Percentiles rank a stretch among this genome's conserved stretches.
These are phyloP conservation scores for Penicillium glabrum DNA, from an alignment of 2,329 filamentous ascomycete species.

Conservation along the genomic window DNA sequence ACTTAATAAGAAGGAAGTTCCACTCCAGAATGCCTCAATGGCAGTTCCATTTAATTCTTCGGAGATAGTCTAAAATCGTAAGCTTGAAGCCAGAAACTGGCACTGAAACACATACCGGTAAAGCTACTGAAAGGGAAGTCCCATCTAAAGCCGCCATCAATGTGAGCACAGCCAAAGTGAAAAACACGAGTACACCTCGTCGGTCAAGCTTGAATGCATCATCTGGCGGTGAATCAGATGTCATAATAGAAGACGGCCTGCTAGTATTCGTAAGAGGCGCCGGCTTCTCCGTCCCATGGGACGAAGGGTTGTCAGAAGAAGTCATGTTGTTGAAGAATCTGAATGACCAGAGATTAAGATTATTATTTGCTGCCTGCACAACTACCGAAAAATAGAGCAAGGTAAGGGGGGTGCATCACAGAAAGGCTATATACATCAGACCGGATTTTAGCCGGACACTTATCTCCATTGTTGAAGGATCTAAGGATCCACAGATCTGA, in stretches of 20 bases:
- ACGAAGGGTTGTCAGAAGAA: constrained; percentile 4
- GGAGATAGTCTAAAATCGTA: constrained; percentile 30
- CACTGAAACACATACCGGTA: constrained; percentile 14
- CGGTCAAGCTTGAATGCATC: constrained; percentile 21
- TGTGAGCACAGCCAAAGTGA: constrained; percentile 21
- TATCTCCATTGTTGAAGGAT: background rate
- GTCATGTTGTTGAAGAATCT: background rate
- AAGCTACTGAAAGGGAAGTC: constrained; percentile 24
- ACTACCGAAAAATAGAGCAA: background rate
- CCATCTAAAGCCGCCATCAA: constrained; percentile 28
- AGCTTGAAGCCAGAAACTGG: background rate
- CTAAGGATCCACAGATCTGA: background rate
- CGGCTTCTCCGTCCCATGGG: constrained; percentile 9
- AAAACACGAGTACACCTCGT: constrained; percentile 20
- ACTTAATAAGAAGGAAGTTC: constrained; percentile 49
- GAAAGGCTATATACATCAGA: background rate
- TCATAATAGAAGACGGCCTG: constrained; percentile 6
- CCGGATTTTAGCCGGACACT: background rate
- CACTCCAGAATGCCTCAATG: constrained; percentile 52
- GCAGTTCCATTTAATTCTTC: constrained; percentile 33
- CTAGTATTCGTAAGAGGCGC: background rate
- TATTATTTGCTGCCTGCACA: background rate
- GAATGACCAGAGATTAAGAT: background rate
- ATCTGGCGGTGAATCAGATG: background rate
- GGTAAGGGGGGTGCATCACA: background rate